phyloP scores from a whole-genome alignment of 768 basidiomycete genomes.

The Phaeotremella skinneri region DNA sequence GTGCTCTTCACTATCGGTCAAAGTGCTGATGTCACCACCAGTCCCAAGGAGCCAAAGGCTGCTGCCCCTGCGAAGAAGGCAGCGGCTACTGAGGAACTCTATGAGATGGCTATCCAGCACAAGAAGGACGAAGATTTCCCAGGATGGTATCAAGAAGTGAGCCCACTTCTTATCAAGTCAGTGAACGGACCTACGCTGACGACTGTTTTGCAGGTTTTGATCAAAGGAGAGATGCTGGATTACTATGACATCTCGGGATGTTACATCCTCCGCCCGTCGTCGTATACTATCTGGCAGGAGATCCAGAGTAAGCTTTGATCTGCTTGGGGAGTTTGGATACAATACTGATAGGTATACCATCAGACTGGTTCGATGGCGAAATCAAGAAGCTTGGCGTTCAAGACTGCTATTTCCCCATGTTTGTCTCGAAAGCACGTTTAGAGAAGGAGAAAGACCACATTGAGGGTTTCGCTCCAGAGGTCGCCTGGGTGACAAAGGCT shows the following conservation, averaged over 20 bases:
- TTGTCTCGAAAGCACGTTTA: slow-evolving; percentile 84
- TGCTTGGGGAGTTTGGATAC: no score
- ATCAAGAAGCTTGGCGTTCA: slow-evolving; percentile 95
- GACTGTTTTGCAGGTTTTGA: slow-evolving; percentile 65
- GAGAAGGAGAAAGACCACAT: slow-evolving; percentile 98
- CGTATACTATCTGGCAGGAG: slow-evolving; percentile 92
- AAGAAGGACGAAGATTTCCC: slow-evolving; percentile 96
- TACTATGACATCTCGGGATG: slow-evolving; percentile 99
- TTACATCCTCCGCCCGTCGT: slow-evolving; percentile 98
- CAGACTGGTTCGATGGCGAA: slow-evolving; percentile 86
- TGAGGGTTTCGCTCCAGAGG: slow-evolving; percentile 98
- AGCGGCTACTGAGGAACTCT: slow-evolving; percentile 66
- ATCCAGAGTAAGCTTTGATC: slow-evolving; percentile 89
- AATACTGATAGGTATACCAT: slow-evolving; percentile 5
- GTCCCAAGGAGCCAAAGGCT: slow-evolving; percentile 32
- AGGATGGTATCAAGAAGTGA: slow-evolving; percentile 88
- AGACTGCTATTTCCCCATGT: slow-evolving; percentile 99
- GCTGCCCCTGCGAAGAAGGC: slow-evolving; percentile 33
- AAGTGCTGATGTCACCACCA: slow-evolving; percentile 6
- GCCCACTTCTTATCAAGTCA: slow-evolving; percentile 24
- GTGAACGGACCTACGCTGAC: slow-evolving; percentile 4
- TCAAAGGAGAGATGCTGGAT: slow-evolving; percentile 98
- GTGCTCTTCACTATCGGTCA: background rate
- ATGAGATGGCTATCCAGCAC: slow-evolving; percentile 89
- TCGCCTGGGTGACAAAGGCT: slow-evolving; percentile 98